Evolutionary conservation across 2,329 filamentous ascomycete genomes (phyloP).

Genomic region (Phyllosticta citriasiana): DNA sequence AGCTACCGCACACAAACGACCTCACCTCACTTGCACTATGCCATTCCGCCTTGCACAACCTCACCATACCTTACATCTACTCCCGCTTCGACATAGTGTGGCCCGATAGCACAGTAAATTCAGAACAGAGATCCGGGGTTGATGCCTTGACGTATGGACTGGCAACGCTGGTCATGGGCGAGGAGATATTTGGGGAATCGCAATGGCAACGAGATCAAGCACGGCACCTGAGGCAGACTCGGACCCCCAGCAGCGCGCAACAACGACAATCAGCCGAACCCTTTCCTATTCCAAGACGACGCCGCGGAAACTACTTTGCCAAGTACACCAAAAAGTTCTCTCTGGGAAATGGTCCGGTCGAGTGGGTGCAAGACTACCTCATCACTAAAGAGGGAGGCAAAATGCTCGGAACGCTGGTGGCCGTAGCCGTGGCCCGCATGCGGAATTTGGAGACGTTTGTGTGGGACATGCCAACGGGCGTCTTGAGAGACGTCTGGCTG

Average conservation of each 20-base stretch:
- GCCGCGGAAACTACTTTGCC: conserved; percentile 64
- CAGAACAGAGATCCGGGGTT: conserved; percentile 60
- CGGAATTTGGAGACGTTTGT: conserved; percentile 70
- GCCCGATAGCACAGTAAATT: conserved; percentile 59
- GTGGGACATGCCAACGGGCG: conserved; percentile 85
- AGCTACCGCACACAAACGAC: conserved; percentile 76
- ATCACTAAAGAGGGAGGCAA: conserved; percentile 77
- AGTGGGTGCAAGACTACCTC: conserved; percentile 74
- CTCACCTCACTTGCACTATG: conserved; percentile 67
- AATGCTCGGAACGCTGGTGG: conserved; percentile 77
- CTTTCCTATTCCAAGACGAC: conserved; percentile 31
- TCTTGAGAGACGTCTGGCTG: conserved; percentile 71
- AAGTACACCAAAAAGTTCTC: conserved; percentile 74
- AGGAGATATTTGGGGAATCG: conserved; percentile 48
- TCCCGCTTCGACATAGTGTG: conserved; percentile 81
- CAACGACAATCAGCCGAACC: conserved; percentile 14
- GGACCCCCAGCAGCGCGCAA: conserved; percentile 9
- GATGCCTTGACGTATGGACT: conserved; percentile 77
- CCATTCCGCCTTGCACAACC: conserved; percentile 64
- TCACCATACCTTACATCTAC: conserved; percentile 72
- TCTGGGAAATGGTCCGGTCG: conserved; percentile 66
- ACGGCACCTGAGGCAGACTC: neutral
- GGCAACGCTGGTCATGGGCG: conserved; percentile 66
- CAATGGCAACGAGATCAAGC: conserved; percentile 27
- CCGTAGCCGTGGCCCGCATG: conserved; percentile 72